Percentiles rank a stretch among this genome's conserved stretches.
These are phyloP conservation scores for Hygrophorus pudorinus DNA, from an alignment of 768 basidiomycete species.

Conservation along the genomic window DNA sequence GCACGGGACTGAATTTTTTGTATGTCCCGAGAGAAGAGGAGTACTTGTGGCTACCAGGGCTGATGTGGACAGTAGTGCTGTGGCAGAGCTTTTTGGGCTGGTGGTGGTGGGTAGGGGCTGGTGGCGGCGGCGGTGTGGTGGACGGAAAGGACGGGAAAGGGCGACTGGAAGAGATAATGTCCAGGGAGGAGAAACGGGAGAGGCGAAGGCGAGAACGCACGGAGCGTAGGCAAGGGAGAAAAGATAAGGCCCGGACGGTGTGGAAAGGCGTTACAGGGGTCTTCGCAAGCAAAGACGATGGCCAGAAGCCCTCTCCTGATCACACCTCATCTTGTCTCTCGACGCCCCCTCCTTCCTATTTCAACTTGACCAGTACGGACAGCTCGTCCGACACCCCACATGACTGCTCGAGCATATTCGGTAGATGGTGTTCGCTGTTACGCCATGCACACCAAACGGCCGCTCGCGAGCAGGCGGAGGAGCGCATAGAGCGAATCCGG, in stretches of 20 bases:
- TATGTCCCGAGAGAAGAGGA: constrained; percentile 79
- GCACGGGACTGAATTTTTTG: constrained; percentile 79
- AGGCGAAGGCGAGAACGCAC: constrained; percentile 33
- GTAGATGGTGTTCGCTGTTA: constrained; percentile 51
- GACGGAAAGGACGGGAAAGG: constrained; percentile 23
- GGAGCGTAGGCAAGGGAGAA: constrained; percentile 40
- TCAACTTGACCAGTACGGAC: constrained; percentile 16
- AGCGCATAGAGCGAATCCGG: constrained; percentile 57
- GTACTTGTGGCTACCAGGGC: constrained; percentile 83
- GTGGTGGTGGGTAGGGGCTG: constrained; percentile 99
- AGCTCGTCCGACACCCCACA: constrained; percentile 28
- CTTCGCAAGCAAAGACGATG: constrained; percentile 22
- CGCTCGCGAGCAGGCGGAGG: constrained; percentile 58
- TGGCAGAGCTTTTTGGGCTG: constrained; percentile 97
- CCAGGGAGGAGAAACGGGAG: constrained; percentile 44
- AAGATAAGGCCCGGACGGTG: constrained; percentile 43
- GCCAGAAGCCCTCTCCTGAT: constrained; percentile 2
- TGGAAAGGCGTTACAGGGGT: constrained; percentile 49
- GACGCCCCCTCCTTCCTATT: constrained; percentile 10
- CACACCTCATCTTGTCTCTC: not conserved
- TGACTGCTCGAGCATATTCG: constrained; percentile 37
- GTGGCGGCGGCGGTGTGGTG: constrained; percentile 54
- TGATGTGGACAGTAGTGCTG: constrained; percentile 85
- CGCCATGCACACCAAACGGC: constrained; percentile 66
- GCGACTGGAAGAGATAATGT: constrained; percentile 58